phyloP scores from a whole-genome alignment of 768 basidiomycete genomes.

The Lanmaoa rubissima region DNA sequence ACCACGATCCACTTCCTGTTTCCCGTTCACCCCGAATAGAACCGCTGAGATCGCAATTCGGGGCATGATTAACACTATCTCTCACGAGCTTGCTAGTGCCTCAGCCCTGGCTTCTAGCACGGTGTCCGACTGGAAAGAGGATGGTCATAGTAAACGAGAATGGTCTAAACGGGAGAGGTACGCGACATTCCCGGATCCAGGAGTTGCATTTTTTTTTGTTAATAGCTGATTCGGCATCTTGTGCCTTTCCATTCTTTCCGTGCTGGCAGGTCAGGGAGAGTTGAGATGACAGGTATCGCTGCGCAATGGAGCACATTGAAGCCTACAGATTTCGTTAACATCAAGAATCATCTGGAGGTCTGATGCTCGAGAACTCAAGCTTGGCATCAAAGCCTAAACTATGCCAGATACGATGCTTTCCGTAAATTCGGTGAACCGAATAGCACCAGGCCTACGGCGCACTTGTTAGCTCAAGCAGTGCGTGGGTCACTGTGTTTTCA shows the following conservation, averaged over 20 bases:
- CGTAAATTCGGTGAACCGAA: slow-evolving; percentile 11
- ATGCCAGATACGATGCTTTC: slow-evolving; percentile 19
- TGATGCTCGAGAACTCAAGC: slow-evolving; percentile 26
- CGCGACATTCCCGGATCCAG: slow-evolving; percentile 24
- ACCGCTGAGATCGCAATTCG: slow-evolving; percentile 50
- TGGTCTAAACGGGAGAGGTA: slow-evolving; percentile 60
- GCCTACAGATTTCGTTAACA: slow-evolving; percentile 48
- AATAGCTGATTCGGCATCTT: slow-evolving; percentile 8
- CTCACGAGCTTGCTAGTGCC: slow-evolving; percentile 37
- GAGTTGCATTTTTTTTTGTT: background rate
- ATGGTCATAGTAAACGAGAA: slow-evolving; percentile 49
- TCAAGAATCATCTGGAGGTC: slow-evolving; percentile 56
- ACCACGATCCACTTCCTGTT: slow-evolving; percentile 50
- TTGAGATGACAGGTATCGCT: slow-evolving; percentile 51
- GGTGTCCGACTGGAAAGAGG: slow-evolving; percentile 51
- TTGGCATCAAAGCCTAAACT: slow-evolving; percentile 14
- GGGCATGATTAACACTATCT: slow-evolving; percentile 51
- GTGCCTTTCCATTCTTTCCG: background rate
- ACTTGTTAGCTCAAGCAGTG: slow-evolving; percentile 2
- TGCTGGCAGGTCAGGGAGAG: slow-evolving; percentile 48
- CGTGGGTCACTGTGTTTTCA: background rate
- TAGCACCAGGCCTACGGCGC: background rate
- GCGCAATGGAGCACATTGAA: slow-evolving; percentile 49
- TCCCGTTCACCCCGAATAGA: slow-evolving; percentile 66
- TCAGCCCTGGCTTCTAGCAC: slow-evolving; percentile 32